Conservation (phyloP, 495 filamentous ascomycete genomes). For the Penicilliopsis zonata region DNA sequence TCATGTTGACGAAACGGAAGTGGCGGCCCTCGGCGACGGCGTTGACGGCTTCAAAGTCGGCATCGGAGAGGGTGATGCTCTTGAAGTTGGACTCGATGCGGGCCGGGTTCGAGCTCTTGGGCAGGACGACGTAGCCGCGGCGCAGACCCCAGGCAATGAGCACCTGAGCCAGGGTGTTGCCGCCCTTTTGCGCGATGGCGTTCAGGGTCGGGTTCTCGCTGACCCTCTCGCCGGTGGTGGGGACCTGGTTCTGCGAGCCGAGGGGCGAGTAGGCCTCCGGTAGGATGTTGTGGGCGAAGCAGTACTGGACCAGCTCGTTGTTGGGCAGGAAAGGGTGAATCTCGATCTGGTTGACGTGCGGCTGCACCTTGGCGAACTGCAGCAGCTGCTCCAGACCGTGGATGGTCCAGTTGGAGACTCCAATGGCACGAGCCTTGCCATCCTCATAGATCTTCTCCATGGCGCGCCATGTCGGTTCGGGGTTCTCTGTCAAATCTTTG, state of each 20-base stretch:
- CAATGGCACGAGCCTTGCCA: constrained; percentile 66
- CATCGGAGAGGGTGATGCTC: constrained; percentile 42
- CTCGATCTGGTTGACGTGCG: constrained; percentile 83
- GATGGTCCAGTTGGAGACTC: constrained; percentile 77
- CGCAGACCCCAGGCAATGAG: constrained; percentile 60
- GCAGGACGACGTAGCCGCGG: constrained; percentile 59
- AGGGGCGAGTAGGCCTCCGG: constrained; percentile 67
- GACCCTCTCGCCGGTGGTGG: constrained; percentile 53
- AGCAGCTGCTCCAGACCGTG: constrained; percentile 57
- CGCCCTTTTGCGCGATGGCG: constrained; percentile 49
- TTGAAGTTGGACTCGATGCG: constrained; percentile 58
- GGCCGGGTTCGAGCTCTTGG: constrained; percentile 53
- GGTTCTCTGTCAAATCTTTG: constrained; percentile 48
- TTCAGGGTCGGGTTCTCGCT: constrained; percentile 47
- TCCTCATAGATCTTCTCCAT: constrained; percentile 65
- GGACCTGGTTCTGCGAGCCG: constrained; percentile 48
- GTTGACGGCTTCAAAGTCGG: constrained; percentile 46
- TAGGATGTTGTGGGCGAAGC: constrained; percentile 59
- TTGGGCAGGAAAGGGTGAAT: constrained; percentile 90
- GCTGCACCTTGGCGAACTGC: constrained; percentile 51
- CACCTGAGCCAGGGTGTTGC: constrained; percentile 52
- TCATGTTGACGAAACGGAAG: constrained; percentile 70
- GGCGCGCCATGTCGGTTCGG: constrained; percentile 64
- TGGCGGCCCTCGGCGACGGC: constrained; percentile 47
- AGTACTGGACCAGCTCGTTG: constrained; percentile 51